A percentile compares a stretch with the other conserved stretches of the same genome.
phyloP scores from a whole-genome alignment of 108 stramenopile species.

The Nannochloropsis gaditana region DNA sequence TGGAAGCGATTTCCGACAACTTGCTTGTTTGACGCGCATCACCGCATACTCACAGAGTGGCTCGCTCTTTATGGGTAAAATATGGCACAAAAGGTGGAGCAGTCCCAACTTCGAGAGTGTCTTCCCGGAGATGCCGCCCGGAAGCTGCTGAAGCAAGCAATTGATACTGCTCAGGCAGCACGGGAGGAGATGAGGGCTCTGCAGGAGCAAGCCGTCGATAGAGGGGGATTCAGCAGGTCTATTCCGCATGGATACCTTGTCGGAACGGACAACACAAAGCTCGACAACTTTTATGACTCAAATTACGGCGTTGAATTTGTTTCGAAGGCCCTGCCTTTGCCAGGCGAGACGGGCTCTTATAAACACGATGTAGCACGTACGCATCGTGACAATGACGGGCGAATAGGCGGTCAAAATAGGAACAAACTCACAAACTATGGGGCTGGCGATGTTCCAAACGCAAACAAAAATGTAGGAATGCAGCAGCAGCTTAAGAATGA shows the following conservation, averaged over 20 bases:
- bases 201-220: neutral
- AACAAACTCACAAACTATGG: neutral
- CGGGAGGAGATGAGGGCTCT: neutral
- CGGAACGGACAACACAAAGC: too few species aligned
- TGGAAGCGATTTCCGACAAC: too few species aligned
- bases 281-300: too few species aligned
- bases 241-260: too few species aligned
- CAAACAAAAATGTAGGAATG: neutral
- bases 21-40: too few species aligned
- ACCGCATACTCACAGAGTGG: too few species aligned
- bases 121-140: neutral
- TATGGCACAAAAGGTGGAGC: too few species aligned
- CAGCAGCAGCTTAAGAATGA: neutral
- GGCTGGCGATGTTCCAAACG: neutral
- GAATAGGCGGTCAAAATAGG: neutral
- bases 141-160: conserved; percentile 7
- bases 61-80: too few species aligned
- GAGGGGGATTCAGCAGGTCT: neutral
- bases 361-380: neutral
- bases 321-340: too few species aligned
- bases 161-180: neutral
- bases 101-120: too few species aligned
- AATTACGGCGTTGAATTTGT: too few species aligned
- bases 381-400: neutral
- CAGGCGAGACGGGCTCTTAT: neutral